phyloP scores from a whole-genome alignment of 2,329 filamentous ascomycete species.

The Phyllosticta citriasiana region DNA sequence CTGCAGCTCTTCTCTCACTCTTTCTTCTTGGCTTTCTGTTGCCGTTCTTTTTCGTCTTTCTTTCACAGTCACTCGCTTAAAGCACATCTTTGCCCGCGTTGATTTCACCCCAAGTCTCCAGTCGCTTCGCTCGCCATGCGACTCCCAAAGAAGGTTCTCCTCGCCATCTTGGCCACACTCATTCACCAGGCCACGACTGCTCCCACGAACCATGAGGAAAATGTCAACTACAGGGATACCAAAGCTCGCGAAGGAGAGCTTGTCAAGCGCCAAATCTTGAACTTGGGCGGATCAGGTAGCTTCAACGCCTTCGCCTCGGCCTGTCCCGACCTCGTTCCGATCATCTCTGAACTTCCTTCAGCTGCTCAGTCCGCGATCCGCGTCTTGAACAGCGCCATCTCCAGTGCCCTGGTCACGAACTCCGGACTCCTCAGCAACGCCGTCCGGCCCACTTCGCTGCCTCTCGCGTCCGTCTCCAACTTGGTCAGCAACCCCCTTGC shows the following conservation, averaged over 20 bases:
- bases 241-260: conserved; percentile 3
- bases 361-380: neutral
- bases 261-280: neutral
- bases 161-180: conserved; percentile 8
- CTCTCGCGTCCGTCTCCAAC: neutral
- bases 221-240: neutral
- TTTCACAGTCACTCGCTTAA: neutral
- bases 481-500: neutral
- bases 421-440: neutral
- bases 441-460: neutral
- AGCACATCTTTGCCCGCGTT: neutral
- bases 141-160: conserved; percentile 5
- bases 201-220: conserved; percentile 2
- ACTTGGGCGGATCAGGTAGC: neutral
- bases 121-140: neutral
- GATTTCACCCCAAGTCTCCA: neutral
- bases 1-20: neutral
- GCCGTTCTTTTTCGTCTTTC: neutral
- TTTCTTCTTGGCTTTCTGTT: neutral
- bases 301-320: neutral
- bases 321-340: neutral
- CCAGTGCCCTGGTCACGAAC: conserved; percentile 1
- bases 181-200: conserved; percentile 7
- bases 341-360: conserved; percentile 1
- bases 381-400: conserved; percentile 1